phyloP scores from a whole-genome alignment of 257 asterid species.

The Buddleja alternifolia region DNA sequence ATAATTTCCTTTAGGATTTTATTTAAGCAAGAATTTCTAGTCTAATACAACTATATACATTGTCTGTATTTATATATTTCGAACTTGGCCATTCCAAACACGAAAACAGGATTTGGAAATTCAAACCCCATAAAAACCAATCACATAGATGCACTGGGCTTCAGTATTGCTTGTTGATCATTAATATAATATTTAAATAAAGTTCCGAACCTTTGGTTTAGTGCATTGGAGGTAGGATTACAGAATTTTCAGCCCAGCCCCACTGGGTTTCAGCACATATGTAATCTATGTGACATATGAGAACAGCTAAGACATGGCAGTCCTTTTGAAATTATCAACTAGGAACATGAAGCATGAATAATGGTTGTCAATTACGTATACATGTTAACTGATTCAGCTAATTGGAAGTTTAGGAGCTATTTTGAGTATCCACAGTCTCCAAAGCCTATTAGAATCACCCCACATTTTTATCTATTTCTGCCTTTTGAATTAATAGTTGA shows the following conservation, averaged over 20 bases:
- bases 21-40: slow-evolving; percentile 1
- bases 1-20: neutral
- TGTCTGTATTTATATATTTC: too few species aligned
- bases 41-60: neutral
- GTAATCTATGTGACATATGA: neutral
- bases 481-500: neutral
- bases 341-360: slow-evolving; percentile 4
- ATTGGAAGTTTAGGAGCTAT: slow-evolving; percentile 3
- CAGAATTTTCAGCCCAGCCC: neutral
- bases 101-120: neutral
- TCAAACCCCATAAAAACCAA: neutral
- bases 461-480: neutral
- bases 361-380: neutral
- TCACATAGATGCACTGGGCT: neutral
- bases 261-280: slow-evolving; percentile 10
- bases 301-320: neutral
- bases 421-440: slow-evolving; percentile 1
- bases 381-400: slow-evolving; percentile 3
- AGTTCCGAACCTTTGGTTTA: neutral
- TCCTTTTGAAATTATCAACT: neutral
- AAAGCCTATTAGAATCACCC: neutral
- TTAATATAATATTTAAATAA: neutral
- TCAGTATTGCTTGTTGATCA: neutral
- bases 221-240: neutral
- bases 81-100: neutral